A percentile compares a stretch with the other conserved stretches of the same genome.
Evolutionary conservation across 805 yeast genomes (phyloP).

Genomic region (Hanseniaspora pseudoguilliermondii): DNA sequence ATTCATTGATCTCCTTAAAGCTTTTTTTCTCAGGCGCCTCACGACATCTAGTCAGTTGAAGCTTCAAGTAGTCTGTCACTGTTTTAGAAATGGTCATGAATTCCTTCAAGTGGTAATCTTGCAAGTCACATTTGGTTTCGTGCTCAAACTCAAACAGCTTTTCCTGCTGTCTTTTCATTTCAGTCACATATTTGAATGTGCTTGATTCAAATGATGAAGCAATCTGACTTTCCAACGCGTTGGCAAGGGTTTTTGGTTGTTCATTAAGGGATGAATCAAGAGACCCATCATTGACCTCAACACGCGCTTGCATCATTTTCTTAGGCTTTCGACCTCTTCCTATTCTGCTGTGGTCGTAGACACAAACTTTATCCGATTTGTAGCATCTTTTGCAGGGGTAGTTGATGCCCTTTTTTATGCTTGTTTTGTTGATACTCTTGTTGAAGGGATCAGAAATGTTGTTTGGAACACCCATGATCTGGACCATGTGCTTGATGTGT

Average conservation of each 20-base stretch:
- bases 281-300: background rate
- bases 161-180: background rate
- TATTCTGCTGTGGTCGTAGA: conserved; percentile 49
- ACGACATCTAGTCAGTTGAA: background rate
- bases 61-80: conserved; percentile 9
- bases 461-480: conserved; percentile 16
- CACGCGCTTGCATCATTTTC: conserved; percentile 14
- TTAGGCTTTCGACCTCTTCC: conserved; percentile 33
- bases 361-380: conserved; percentile 51
- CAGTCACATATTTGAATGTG: background rate
- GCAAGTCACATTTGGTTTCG: conserved; percentile 14
- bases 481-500: conserved; percentile 8
- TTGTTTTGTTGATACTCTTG: background rate
- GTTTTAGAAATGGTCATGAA: conserved; percentile 20
- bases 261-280: background rate
- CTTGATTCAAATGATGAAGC: background rate
- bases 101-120: conserved; percentile 26
- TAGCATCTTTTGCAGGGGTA: conserved; percentile 66
- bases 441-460: background rate
- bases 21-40: background rate
- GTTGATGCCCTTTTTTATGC: conserved; percentile 32
- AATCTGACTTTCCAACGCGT: background rate
- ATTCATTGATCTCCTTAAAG: background rate
- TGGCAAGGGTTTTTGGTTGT: background rate
- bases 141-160: background rate